A percentile compares a stretch with the other conserved stretches of the same genome.
These are phyloP conservation scores for Hysterium pulicare DNA, from an alignment of 2,329 filamentous ascomycete species.

Conservation along the genomic window DNA sequence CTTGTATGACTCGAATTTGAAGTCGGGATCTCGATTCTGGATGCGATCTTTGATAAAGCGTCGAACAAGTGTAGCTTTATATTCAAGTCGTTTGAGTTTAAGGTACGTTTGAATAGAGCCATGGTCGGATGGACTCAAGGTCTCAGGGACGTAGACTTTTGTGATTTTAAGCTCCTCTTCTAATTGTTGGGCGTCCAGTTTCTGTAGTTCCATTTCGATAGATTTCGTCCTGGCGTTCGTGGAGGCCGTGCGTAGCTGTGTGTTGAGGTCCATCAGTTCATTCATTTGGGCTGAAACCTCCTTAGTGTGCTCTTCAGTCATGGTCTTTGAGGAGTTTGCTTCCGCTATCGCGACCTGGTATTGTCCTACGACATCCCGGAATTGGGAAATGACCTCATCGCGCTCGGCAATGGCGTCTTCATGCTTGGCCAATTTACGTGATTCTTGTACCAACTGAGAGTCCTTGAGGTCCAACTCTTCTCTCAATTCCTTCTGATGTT, in stretches of 20 bases:
- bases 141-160: slow-evolving; percentile 83
- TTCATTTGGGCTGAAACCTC: slow-evolving; percentile 84
- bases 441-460: slow-evolving; percentile 76
- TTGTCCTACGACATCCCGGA: slow-evolving; percentile 82
- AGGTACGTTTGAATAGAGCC: slow-evolving; percentile 81
- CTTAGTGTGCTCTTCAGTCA: slow-evolving; percentile 89
- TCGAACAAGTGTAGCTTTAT: slow-evolving; percentile 79
- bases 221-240: slow-evolving; percentile 91
- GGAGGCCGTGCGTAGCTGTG: slow-evolving; percentile 86
- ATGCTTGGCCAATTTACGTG: slow-evolving; percentile 68
- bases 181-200: slow-evolving; percentile 84
- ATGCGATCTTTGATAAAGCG: slow-evolving; percentile 74
- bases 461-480: slow-evolving; percentile 91
- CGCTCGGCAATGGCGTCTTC: slow-evolving; percentile 80
- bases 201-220: slow-evolving; percentile 83
- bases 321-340: slow-evolving; percentile 84
- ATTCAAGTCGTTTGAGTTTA: slow-evolving; percentile 77
- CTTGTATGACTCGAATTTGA: slow-evolving; percentile 72
- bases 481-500: slow-evolving; percentile 91
- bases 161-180: slow-evolving; percentile 85
- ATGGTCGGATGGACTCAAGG: slow-evolving; percentile 31
- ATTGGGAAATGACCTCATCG: slow-evolving; percentile 84
- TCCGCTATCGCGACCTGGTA: slow-evolving; percentile 86
- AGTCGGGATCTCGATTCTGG: slow-evolving; percentile 60
- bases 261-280: slow-evolving; percentile 94